A percentile compares a stretch with the other conserved stretches of the same genome.
These are phyloP conservation scores for Beauveria australis DNA, from an alignment of 2,329 filamentous ascomycete genomes.

Conservation along the genomic window DNA sequence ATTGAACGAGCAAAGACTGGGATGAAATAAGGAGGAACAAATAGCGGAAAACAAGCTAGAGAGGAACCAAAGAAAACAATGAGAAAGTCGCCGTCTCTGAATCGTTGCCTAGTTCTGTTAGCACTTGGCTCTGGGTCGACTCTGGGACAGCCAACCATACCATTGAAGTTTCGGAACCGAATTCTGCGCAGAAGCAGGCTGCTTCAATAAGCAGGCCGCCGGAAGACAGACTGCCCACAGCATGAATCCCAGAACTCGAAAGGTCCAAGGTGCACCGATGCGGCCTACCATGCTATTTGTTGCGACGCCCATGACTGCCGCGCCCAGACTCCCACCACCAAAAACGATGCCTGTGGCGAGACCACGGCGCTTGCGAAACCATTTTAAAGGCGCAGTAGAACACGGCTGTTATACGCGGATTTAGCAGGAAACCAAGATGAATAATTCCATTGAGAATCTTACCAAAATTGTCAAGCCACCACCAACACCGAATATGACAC, in stretches of 20 bases:
- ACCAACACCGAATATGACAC: conserved; percentile 20
- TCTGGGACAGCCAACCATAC: conserved; percentile 4
- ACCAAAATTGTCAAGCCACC: conserved; percentile 20
- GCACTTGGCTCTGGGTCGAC: neutral
- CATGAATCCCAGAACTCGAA: conserved; percentile 19
- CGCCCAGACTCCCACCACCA: conserved; percentile 20
- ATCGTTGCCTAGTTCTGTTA: conserved; percentile 17
- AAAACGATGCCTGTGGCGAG: conserved; percentile 22
- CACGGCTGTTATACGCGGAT: conserved; percentile 13
- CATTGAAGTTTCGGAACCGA: conserved; percentile 18
- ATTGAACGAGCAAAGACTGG: conserved; percentile 20
- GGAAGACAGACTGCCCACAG: conserved; percentile 22
- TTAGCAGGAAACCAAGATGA: neutral
- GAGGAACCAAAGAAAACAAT: conserved; percentile 17
- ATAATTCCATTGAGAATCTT: neutral
- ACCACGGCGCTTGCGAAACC: conserved; percentile 20
- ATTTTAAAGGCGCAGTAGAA: conserved; percentile 19
- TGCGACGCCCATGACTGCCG: conserved; percentile 20
- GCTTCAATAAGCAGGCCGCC: conserved; percentile 18
- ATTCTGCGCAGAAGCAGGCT: conserved; percentile 8
- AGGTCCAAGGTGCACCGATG: conserved; percentile 20
- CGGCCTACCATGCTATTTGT: conserved; percentile 16
- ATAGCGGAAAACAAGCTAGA: conserved; percentile 20
- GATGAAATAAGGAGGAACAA: conserved; percentile 23
- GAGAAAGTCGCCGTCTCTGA: conserved; percentile 17